Percentiles rank a stretch among this genome's conserved stretches.
Conservation (phyloP, 2,329 filamentous ascomycete genomes). For the Trichoderma endophyticum region DNA sequence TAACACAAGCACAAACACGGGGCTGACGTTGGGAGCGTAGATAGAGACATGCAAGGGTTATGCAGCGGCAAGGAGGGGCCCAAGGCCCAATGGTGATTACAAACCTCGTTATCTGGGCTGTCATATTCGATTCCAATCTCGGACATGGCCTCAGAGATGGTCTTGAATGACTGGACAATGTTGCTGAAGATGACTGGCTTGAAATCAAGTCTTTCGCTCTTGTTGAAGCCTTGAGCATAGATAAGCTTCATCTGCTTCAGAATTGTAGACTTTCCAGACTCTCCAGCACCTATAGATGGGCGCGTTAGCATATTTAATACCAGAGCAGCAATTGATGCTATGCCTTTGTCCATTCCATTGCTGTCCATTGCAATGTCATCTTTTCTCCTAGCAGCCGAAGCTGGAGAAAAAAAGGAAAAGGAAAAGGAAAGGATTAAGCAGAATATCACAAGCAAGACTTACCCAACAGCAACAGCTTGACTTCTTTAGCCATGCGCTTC, state of each 20-base stretch:
- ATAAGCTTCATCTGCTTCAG: constrained; percentile 99
- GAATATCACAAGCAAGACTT: constrained; percentile 20
- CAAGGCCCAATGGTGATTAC: constrained; percentile 27
- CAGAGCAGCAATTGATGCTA: constrained; percentile 61
- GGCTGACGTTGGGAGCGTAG: background rate
- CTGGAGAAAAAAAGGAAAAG: background rate
- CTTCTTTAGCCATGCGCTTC: constrained; percentile 79
- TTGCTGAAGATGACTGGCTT: constrained; percentile 71
- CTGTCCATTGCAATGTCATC: background rate
- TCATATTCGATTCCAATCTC: constrained; percentile 78
- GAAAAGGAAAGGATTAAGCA: background rate
- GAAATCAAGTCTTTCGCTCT: constrained; percentile 69
- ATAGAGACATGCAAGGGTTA: background rate
- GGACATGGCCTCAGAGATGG: constrained; percentile 67
- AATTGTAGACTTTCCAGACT: constrained; percentile 90
- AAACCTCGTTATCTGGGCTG: constrained; percentile 73
- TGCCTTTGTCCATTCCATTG: background rate
- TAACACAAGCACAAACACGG: background rate
- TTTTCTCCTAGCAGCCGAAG: too few relatives aligned
- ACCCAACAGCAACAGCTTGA: constrained; percentile 94
- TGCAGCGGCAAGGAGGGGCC: background rate
- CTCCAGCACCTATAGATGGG: constrained; percentile 77
- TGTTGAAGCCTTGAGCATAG: constrained; percentile 97
- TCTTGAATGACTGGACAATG: constrained; percentile 68
- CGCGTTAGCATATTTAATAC: constrained; percentile 58